These are phyloP conservation scores for Spathaspora sp. DNA, from an alignment of 1,139 yeast species.

Conservation along the genomic window DNA sequence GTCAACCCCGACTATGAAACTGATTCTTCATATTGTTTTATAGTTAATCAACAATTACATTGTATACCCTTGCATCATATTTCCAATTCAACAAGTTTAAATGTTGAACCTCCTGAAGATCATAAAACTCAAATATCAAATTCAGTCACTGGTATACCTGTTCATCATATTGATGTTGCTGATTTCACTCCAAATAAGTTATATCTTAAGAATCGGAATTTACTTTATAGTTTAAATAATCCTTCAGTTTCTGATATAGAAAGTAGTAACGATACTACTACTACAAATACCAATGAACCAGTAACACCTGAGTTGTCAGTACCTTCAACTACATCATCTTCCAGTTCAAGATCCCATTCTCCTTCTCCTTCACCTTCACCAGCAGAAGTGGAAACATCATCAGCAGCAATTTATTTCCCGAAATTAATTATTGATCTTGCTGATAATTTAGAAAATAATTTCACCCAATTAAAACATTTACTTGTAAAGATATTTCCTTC, in stretches of 20 bases:
- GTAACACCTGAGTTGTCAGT: constrained; percentile 2
- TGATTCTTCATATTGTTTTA: constrained; percentile 37
- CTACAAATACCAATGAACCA: neutral
- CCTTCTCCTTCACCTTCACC: constrained; percentile 16
- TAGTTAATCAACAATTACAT: constrained; percentile 37
- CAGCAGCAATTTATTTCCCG: constrained; percentile 43
- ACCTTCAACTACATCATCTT: constrained; percentile 7
- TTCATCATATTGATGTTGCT: constrained; percentile 5
- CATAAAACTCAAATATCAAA: constrained; percentile 4
- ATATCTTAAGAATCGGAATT: constrained; percentile 36
- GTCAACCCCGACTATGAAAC: neutral
- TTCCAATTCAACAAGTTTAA: neutral
- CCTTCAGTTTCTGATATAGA: constrained; percentile 42
- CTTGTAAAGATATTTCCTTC: constrained; percentile 35
- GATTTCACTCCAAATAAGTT: constrained; percentile 21
- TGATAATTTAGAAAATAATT: constrained; percentile 30
- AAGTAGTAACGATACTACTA: constrained; percentile 4
- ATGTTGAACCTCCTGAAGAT: constrained; percentile 2
- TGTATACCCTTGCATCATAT: constrained; percentile 36
- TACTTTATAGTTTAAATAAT: constrained; percentile 43
- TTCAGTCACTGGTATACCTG: neutral
- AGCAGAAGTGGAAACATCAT: constrained; percentile 14
- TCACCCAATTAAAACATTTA: constrained; percentile 32
- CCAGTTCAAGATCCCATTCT: constrained; percentile 10
- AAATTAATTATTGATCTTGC: constrained; percentile 34